Percentiles rank a stretch among this genome's conserved stretches.
These are phyloP conservation scores for Panicum miliaceum DNA, from an alignment of 176 grass and related monocot genomes.

Conservation along the genomic window DNA sequence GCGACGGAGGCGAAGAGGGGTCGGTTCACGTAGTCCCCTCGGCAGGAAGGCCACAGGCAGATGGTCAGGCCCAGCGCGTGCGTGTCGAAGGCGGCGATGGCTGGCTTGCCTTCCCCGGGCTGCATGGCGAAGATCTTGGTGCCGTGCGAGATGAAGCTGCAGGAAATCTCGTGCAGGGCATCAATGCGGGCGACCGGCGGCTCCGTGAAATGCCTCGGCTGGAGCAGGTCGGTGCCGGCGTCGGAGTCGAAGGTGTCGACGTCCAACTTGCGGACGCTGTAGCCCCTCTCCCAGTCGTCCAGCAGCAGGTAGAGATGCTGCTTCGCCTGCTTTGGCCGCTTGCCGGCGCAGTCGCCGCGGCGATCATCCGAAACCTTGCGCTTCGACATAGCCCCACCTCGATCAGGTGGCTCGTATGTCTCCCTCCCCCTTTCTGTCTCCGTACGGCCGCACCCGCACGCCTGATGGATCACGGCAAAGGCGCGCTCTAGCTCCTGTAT, in stretches of 20 bases:
- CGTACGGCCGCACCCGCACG: too few relatives aligned
- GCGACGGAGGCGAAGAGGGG: background rate
- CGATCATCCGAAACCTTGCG: background rate
- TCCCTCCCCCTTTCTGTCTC: too few relatives aligned
- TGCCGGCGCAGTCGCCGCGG: background rate
- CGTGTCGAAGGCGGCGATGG: slow-evolving; percentile 23
- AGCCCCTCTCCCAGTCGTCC: slow-evolving; percentile 33
- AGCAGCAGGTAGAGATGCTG: slow-evolving; percentile 15
- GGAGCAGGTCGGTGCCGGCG: background rate
- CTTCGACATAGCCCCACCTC: background rate
- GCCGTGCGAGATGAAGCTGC: slow-evolving; percentile 26
- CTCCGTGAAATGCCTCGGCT: background rate
- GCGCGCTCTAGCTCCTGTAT: too few relatives aligned
- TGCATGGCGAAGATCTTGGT: slow-evolving; percentile 40
- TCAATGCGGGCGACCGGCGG: slow-evolving; percentile 11
- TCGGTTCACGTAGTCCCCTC: background rate
- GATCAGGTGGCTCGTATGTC: background rate
- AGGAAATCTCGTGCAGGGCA: background rate
- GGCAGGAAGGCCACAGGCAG: slow-evolving; percentile 12
- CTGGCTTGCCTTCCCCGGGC: background rate
- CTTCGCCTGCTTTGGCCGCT: background rate
- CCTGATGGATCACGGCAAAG: background rate
- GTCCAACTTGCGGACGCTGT: slow-evolving; percentile 38
- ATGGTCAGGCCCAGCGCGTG: background rate
- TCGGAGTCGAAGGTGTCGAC: background rate